phyloP scores from a whole-genome alignment of 2,329 filamentous ascomycete species.

The Hirsutella minnesotensis region DNA sequence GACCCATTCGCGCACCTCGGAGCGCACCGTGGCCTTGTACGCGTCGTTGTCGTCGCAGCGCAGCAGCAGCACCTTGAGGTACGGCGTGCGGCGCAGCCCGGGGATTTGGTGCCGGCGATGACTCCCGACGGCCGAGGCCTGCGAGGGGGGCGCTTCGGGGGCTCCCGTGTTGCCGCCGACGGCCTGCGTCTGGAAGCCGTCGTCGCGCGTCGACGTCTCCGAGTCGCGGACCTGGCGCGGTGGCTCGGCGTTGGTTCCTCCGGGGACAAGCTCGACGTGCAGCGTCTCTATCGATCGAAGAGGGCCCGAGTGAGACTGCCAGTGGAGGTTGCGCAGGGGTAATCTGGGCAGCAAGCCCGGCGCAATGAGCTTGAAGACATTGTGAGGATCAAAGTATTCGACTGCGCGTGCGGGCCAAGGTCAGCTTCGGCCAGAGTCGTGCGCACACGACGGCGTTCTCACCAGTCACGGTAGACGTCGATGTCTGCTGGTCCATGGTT shows the following conservation, averaged over 20 bases:
- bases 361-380: conserved; percentile 72
- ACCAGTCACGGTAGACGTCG: conserved; percentile 2
- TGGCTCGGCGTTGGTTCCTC: conserved; percentile 34
- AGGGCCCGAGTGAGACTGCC: conserved; percentile 89
- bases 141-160: conserved; percentile 24
- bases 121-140: conserved; percentile 21
- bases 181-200: conserved; percentile 50
- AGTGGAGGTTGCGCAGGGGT: conserved; percentile 84
- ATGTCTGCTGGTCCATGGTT: conserved; percentile 2
- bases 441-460: not conserved
- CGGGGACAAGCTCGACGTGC: conserved; percentile 74
- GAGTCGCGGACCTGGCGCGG: conserved; percentile 19
- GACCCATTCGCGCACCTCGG: conserved; percentile 82
- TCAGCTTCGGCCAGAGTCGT: not conserved
- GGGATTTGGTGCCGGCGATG: conserved; percentile 83
- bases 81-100: conserved; percentile 82
- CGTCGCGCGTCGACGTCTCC: conserved; percentile 27
- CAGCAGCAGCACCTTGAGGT: conserved; percentile 80
- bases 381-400: conserved; percentile 91
- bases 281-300: conserved; percentile 88
- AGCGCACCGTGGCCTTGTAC: conserved; percentile 71
- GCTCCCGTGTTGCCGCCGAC: conserved; percentile 29
- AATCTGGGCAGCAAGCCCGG: conserved; percentile 67
- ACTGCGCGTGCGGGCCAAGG: conserved; percentile 38
- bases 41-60: conserved; percentile 92